Evolutionary conservation across 306 rosid genomes (phyloP).

Genomic region (Cucurbita pepo): DNA sequence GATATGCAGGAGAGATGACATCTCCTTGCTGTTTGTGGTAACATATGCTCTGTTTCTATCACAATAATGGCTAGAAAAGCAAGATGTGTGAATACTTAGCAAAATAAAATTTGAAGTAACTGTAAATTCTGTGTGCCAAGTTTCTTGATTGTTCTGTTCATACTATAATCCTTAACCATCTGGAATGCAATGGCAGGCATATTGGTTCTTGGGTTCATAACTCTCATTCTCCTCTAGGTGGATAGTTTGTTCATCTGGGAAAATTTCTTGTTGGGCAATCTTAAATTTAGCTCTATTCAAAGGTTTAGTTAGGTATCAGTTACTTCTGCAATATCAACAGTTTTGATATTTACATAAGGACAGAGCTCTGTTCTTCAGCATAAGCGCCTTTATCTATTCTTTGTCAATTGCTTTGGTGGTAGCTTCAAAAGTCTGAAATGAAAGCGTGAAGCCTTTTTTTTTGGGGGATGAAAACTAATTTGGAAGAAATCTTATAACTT

Average conservation of each 20-base stretch:
- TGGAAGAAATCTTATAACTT: neutral
- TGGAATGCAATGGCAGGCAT: neutral
- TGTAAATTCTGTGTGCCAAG: neutral
- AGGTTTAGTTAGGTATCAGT: no score
- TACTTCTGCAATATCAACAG: no score
- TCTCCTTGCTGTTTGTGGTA: neutral
- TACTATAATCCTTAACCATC: neutral
- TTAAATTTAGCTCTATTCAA: neutral
- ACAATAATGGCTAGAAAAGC: neutral
- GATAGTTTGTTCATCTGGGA: no score
- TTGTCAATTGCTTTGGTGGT: neutral
- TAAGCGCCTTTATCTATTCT: neutral
- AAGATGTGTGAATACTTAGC: neutral
- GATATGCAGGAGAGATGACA: neutral
- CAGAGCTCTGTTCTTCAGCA: no score
- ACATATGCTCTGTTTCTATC: neutral
- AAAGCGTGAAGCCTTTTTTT: neutral
- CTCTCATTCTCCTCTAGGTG: no score
- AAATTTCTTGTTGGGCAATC: neutral
- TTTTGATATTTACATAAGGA: no score
- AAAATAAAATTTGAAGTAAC: neutral
- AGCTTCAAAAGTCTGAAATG: neutral
- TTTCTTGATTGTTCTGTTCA: conserved; percentile 3
- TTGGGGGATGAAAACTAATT: neutral
- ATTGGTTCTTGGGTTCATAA: neutral